Percentiles rank a stretch among this genome's conserved stretches.
These are phyloP conservation scores for Harrya chromipes DNA, from an alignment of 768 basidiomycete species.

Conservation along the genomic window DNA sequence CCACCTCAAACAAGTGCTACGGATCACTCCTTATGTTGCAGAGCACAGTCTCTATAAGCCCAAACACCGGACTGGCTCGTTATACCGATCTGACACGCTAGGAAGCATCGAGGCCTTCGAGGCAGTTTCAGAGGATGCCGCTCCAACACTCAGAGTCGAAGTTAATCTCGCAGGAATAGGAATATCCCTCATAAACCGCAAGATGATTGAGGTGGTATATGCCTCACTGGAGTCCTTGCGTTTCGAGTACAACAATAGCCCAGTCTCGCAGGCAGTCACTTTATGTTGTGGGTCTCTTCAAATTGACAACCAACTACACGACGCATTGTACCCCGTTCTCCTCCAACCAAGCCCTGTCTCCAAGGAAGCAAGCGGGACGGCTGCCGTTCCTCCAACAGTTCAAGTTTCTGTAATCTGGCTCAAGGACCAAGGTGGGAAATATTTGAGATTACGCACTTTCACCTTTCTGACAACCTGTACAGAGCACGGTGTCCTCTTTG, in stretches of 20 bases:
- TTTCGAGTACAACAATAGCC: slow-evolving; percentile 80
- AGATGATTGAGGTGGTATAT: slow-evolving; percentile 87
- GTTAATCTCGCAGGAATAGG: slow-evolving; percentile 90
- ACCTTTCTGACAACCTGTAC: background rate
- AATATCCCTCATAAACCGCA: slow-evolving; percentile 85
- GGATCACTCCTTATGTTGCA: slow-evolving; percentile 83
- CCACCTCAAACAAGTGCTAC: slow-evolving; percentile 76
- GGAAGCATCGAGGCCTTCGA: slow-evolving; percentile 77
- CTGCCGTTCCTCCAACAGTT: slow-evolving; percentile 76
- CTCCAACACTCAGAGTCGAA: slow-evolving; percentile 60
- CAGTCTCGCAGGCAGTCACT: slow-evolving; percentile 74
- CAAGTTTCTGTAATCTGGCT: slow-evolving; percentile 87
- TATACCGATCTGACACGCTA: slow-evolving; percentile 66
- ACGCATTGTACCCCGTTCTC: slow-evolving; percentile 91
- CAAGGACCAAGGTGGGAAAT: slow-evolving; percentile 79
- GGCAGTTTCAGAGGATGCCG: slow-evolving; percentile 72
- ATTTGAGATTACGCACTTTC: background rate
- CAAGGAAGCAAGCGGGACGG: slow-evolving; percentile 69
- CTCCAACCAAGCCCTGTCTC: slow-evolving; percentile 90
- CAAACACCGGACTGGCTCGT: slow-evolving; percentile 44
- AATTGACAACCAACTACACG: slow-evolving; percentile 97
- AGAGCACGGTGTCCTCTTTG: slow-evolving; percentile 98
- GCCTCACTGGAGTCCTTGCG: slow-evolving; percentile 73
- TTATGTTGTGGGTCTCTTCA: slow-evolving; percentile 85
- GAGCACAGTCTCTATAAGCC: slow-evolving; percentile 89